Evolutionary conservation across 768 basidiomycete genomes (phyloP).

Genomic region (Hypsizygus marmoreus): DNA sequence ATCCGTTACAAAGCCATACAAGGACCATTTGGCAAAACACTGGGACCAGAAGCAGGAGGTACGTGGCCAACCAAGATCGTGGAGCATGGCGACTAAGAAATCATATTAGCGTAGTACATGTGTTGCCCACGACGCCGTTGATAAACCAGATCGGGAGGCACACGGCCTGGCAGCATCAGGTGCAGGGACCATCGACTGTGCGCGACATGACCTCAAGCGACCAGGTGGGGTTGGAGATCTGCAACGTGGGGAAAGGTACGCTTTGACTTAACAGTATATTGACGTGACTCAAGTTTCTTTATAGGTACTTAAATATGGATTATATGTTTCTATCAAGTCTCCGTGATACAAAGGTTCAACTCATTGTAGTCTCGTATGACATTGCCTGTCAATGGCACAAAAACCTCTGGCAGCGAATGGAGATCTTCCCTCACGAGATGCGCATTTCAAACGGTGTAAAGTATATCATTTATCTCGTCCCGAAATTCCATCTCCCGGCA

Average conservation of each 20-base stretch:
- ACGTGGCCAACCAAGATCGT: neutral
- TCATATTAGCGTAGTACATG: too few species aligned
- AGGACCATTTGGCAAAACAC: neutral
- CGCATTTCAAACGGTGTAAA: neutral
- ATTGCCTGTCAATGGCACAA: constrained; percentile 29
- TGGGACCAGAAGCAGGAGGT: constrained; percentile 5
- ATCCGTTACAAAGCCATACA: neutral
- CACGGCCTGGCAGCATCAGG: constrained; percentile 10
- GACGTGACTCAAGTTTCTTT: neutral
- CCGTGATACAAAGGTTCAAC: neutral
- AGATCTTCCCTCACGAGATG: neutral
- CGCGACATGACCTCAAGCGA: constrained; percentile 19
- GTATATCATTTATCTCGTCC: constrained; percentile 18
- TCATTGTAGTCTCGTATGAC: constrained; percentile 23
- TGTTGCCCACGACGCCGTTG: constrained; percentile 6
- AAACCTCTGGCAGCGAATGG: constrained; percentile 17
- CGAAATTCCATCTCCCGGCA: constrained; percentile 30
- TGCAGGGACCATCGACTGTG: constrained; percentile 20
- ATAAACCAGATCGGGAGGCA: constrained; percentile 6
- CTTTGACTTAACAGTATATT: neutral
- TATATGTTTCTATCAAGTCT: constrained; percentile 22
- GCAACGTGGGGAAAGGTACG: constrained; percentile 15
- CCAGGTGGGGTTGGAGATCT: constrained; percentile 14
- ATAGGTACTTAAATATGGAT: constrained; percentile 21
- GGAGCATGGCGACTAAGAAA: too few species aligned